Conservation (phyloP, 352 stramenopile species). For the Phytophthora colocasiae region DNA sequence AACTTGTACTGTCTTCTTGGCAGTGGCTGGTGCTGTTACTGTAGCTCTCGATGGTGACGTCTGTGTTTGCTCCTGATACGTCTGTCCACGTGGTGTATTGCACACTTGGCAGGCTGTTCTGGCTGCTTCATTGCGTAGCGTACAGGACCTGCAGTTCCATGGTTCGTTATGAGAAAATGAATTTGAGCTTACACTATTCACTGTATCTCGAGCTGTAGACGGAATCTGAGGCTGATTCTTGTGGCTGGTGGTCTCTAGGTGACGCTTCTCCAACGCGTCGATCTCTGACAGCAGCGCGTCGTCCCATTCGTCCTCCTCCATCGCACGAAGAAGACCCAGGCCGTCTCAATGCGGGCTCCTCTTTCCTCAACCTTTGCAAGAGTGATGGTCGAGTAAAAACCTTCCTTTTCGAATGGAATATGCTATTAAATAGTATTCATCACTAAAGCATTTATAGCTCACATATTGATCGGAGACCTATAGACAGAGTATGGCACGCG, state of each 20-base stretch:
- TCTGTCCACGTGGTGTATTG: slow-evolving; percentile 50
- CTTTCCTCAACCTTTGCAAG: too few species aligned
- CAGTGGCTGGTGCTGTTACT: not conserved
- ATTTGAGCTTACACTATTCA: slow-evolving; percentile 3
- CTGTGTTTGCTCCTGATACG: slow-evolving; percentile 20
- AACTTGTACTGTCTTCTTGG: slow-evolving; percentile 65
- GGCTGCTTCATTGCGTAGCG: slow-evolving; percentile 55
- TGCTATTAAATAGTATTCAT: too few species aligned
- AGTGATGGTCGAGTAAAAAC: too few species aligned
- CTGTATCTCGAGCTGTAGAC: not conserved
- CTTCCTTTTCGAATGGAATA: too few species aligned
- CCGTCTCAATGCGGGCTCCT: too few species aligned
- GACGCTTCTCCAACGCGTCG: slow-evolving; percentile 62
- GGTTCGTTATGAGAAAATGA: slow-evolving; percentile 1
- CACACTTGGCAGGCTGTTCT: slow-evolving; percentile 58
- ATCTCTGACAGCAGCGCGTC: slow-evolving; percentile 80
- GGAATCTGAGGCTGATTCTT: slow-evolving; percentile 16
- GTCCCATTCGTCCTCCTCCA: slow-evolving; percentile 84
- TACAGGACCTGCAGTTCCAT: slow-evolving; percentile 70
- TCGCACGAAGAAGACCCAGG: not conserved
- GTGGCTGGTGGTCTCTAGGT: slow-evolving; percentile 30
- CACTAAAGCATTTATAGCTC: too few species aligned
- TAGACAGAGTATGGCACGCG: too few species aligned
- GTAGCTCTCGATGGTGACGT: not conserved
- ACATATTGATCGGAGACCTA: too few species aligned